Percentiles rank a stretch among this genome's conserved stretches.
Evolutionary conservation across 495 filamentous ascomycete species (phyloP).

Genomic region (Aspergillus sparsus): DNA sequence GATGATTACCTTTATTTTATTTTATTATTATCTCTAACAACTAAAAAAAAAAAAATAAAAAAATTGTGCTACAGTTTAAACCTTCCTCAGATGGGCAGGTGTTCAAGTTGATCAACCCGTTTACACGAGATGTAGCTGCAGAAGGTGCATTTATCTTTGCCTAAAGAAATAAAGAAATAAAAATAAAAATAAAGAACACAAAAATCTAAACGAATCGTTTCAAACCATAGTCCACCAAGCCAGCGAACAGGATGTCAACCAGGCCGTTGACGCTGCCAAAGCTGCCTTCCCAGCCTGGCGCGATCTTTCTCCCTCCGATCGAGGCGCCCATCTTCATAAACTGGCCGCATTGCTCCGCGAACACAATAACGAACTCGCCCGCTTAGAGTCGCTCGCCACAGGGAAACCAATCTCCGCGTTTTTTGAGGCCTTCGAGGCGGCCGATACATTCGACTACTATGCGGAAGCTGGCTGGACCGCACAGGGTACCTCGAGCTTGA

Average conservation of each 20-base stretch:
- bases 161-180: neutral
- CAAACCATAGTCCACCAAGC: constrained; percentile 46
- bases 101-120: constrained; percentile 48
- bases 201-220: neutral
- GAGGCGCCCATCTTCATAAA: constrained; percentile 51
- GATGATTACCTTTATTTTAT: neutral
- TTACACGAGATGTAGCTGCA: constrained; percentile 44
- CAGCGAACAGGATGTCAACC: constrained; percentile 53
- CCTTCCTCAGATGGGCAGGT: constrained; percentile 45
- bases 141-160: constrained; percentile 32
- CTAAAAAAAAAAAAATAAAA: neutral
- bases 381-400: constrained; percentile 41
- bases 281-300: constrained; percentile 61
- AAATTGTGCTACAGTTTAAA: constrained; percentile 36
- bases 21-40: neutral
- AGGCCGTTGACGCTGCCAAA: constrained; percentile 59
- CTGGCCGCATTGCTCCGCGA: constrained; percentile 52
- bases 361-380: constrained; percentile 49
- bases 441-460: constrained; percentile 30
- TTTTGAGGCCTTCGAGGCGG: constrained; percentile 23
- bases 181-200: neutral
- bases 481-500: constrained; percentile 57
- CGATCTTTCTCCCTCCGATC: constrained; percentile 41
- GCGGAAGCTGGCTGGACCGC: constrained; percentile 34
- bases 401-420: constrained; percentile 34